A percentile compares a stretch with the other conserved stretches of the same genome.
Conservation (phyloP, 345 rosid genomes). For the Lepidium aucheri region DNA sequence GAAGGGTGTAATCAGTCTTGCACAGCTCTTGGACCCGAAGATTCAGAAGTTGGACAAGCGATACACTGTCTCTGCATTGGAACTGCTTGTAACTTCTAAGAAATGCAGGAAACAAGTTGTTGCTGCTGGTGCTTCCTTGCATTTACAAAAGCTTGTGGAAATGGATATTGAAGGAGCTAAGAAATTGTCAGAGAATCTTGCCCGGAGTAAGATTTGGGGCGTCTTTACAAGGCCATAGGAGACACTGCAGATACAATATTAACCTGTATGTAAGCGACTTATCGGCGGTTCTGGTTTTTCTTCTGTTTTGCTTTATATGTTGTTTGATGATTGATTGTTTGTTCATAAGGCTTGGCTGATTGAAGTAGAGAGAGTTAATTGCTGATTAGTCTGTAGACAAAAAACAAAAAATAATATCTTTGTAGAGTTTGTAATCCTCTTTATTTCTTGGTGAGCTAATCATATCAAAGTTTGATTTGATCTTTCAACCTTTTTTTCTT, state of each 20-base stretch:
- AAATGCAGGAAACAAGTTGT: constrained; percentile 76
- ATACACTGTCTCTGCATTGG: constrained; percentile 49
- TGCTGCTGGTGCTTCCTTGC: constrained; percentile 57
- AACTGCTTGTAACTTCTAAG: constrained; percentile 52
- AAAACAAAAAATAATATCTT: not conserved
- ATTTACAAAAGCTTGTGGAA: constrained; percentile 69
- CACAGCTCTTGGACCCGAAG: constrained; percentile 58
- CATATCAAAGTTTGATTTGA: constrained; percentile 23
- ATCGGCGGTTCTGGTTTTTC: constrained; percentile 10
- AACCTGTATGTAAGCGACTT: constrained; percentile 37
- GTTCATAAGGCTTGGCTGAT: constrained; percentile 38
- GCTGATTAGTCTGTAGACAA: constrained; percentile 22
- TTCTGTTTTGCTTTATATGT: not conserved
- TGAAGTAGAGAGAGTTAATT: constrained; percentile 29
- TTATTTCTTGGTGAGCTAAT: constrained; percentile 9
- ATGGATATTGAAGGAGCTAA: constrained; percentile 78
- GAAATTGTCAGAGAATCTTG: constrained; percentile 58
- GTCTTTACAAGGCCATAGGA: constrained; percentile 53
- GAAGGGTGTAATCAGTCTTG: constrained; percentile 49
- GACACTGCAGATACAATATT: not conserved
- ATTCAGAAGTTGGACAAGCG: constrained; percentile 51
- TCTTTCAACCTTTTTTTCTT: not conserved
- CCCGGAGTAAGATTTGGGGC: constrained; percentile 78
- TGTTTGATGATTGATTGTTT: constrained; percentile 36
- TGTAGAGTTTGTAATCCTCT: constrained; percentile 21